Evolutionary conservation across 805 yeast genomes (phyloP), one percentile per base, ranked within the genome.

Genomic region (Zygotorulaspora florentina): DNA sequence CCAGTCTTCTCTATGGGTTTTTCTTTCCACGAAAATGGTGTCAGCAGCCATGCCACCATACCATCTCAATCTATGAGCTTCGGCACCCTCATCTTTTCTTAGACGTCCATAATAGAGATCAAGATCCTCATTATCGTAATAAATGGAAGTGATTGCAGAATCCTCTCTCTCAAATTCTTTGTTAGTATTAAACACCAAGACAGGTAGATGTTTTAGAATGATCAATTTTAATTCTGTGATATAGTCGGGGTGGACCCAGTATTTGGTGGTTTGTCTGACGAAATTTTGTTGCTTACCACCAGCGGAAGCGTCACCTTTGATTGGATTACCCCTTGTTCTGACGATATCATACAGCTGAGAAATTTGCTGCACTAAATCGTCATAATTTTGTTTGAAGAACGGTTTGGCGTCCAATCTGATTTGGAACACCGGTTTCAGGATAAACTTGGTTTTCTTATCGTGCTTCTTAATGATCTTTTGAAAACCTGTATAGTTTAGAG

Each of bases 1-100:
- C 99, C 99, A 91, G 72, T 93, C 99, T 68, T 93, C 99, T 68
- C 99, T 80, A 65, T 93, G 99, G 5, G 99, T 93, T 68, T 93
- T 93, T 68, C 99, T 80, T 70, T 93, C 99, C 39, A 91, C 96
- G 53, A 93, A 93, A 45, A 91, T 87, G 35, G 86, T 87, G 56
- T 91, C 96, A 1, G 90, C 77, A 44, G 77, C 75, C 99, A 93
- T 93, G 45, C 96, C 96, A 64, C 99, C 99, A 66, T 93, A 93
- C 99, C 99, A 93, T 73, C 99, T 83, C 63, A 93, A 75, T 70
- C 99, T 83, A 54, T 91, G 89, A 17, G 98, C 98, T 69, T 93
- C 99, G 4, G 99, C 99, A 66, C 99, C 99, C 73, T 93, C 99
- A 59, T 88, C 93, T 69, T 93, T 93, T 65, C 93, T 81, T 59